Percentiles rank a stretch among this genome's conserved stretches.
Conservation (phyloP, 2,329 filamentous ascomycete genomes). For the Colletotrichum sp. region DNA sequence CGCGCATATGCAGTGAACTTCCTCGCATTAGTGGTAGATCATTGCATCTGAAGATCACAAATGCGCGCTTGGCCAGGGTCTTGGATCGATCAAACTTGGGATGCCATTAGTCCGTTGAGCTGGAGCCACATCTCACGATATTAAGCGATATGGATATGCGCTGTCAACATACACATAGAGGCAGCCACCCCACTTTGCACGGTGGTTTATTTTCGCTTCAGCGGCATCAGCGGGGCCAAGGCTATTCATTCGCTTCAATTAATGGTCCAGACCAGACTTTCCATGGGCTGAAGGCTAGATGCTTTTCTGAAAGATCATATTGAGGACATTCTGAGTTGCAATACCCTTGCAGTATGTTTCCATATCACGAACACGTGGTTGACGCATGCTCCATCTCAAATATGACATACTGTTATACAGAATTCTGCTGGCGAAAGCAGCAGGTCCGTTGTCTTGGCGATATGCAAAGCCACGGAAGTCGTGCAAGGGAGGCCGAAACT, state of each 20-base stretch:
- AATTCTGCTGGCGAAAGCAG: not conserved
- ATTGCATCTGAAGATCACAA: not conserved
- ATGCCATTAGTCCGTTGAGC: not conserved
- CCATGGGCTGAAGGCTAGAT: not conserved
- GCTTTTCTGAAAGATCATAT: not conserved
- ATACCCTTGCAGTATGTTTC: not conserved
- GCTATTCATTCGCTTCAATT: not conserved
- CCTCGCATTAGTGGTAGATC: not conserved
- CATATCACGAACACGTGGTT: not conserved
- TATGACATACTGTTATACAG: not conserved
- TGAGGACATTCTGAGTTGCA: not conserved
- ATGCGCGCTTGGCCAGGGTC: not conserved
- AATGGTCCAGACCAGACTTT: not conserved
- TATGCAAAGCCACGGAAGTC: not conserved
- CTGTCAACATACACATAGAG: not conserved
- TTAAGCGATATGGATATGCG: not conserved
- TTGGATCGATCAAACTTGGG: not conserved
- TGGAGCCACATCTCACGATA: not conserved
- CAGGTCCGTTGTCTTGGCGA: not conserved
- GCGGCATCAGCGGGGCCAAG: not conserved
- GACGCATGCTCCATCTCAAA: not conserved
- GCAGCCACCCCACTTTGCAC: not conserved
- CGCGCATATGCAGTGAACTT: not conserved
- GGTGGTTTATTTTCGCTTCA: not conserved
- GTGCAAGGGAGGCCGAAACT: not conserved